Evolutionary conservation across 208 protist species (phyloP).

Genomic region (Leishmania major): DNA sequence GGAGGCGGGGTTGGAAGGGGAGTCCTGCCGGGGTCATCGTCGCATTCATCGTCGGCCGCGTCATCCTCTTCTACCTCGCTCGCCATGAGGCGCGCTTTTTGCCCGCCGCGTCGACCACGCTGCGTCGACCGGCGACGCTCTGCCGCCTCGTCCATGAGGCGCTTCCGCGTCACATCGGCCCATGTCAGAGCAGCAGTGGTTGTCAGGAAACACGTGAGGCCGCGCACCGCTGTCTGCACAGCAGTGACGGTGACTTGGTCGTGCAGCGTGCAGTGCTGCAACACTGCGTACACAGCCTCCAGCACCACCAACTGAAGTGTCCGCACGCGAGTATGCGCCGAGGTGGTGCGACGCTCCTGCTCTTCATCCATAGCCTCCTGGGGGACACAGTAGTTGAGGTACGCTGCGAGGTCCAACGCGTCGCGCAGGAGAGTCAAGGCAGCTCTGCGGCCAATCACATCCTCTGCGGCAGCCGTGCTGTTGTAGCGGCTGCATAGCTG

Average conservation of each 20-base stretch:
- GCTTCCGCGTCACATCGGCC: conserved; percentile 34
- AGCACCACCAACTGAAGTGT: conserved; percentile 63
- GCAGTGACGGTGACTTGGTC: conserved; percentile 40
- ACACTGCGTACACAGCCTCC: conserved; percentile 53
- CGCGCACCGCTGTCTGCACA: conserved; percentile 56
- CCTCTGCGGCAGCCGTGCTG: conserved; percentile 28
- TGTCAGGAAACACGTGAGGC: conserved; percentile 75
- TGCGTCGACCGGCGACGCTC: conserved; percentile 13
- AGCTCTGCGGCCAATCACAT: conserved; percentile 39
- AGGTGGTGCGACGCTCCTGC: conserved; percentile 72
- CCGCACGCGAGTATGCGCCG: conserved; percentile 60
- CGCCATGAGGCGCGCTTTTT: conserved; percentile 2
- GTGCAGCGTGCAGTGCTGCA: conserved; percentile 57
- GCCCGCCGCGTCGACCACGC: not conserved
- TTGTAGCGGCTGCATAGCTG: conserved; percentile 42
- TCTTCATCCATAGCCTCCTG: conserved; percentile 66
- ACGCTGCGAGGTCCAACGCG: conserved; percentile 54
- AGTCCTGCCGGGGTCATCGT: conserved; percentile 11
- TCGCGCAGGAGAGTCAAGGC: conserved; percentile 60
- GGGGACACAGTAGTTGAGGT: conserved; percentile 64
- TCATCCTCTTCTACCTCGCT: conserved; percentile 23
- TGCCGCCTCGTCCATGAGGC: conserved; percentile 24
- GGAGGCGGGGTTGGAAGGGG: conserved; percentile 17
- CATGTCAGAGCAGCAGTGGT: conserved; percentile 50
- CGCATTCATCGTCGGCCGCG: conserved; percentile 12